Percentiles rank a stretch among this genome's conserved stretches.
These are phyloP conservation scores for Herpotrichia juniperi DNA, from an alignment of 2,329 filamentous ascomycete species.

Conservation along the genomic window DNA sequence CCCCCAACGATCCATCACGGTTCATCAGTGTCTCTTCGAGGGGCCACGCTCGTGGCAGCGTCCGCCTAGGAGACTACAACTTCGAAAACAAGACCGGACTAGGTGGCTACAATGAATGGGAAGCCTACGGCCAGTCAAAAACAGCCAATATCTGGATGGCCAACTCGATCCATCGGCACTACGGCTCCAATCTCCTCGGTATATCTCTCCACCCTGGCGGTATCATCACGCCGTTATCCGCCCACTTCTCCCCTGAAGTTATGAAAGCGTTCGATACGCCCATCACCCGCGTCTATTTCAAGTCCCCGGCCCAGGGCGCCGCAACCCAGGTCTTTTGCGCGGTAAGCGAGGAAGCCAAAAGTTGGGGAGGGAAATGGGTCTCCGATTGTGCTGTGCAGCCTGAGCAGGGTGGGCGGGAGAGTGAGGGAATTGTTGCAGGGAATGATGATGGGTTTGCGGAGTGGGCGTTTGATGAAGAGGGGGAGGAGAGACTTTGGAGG, in stretches of 20 bases:
- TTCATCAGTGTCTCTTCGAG: constrained; percentile 48
- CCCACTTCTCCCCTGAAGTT: constrained; percentile 9
- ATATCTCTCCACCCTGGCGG: constrained; percentile 25
- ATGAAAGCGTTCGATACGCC: background rate
- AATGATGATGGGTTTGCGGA: constrained; percentile 13
- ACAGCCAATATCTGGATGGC: constrained; percentile 52
- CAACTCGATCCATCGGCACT: constrained; percentile 25
- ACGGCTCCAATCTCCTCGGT: constrained; percentile 19
- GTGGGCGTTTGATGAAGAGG: constrained; percentile 28
- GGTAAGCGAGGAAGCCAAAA: constrained; percentile 36
- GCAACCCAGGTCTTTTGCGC: constrained; percentile 49
- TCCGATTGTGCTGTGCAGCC: constrained; percentile 28
- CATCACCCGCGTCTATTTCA: constrained; percentile 23
- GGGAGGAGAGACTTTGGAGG: constrained; percentile 36
- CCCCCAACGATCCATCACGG: constrained; percentile 30
- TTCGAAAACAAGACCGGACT: constrained; percentile 44
- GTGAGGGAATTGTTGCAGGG: background rate
- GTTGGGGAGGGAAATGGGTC: constrained; percentile 44
- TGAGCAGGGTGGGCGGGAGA: constrained; percentile 3
- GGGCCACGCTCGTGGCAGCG: constrained; percentile 44
- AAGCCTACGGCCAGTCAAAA: constrained; percentile 58
- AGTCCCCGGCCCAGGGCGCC: constrained; percentile 46
- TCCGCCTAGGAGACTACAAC: constrained; percentile 51
- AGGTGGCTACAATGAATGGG: constrained; percentile 45
- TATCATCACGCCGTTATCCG: constrained; percentile 17